Evolutionary conservation across 2,329 filamentous ascomycete genomes (phyloP).

Genomic region (Fusarium coicis): DNA sequence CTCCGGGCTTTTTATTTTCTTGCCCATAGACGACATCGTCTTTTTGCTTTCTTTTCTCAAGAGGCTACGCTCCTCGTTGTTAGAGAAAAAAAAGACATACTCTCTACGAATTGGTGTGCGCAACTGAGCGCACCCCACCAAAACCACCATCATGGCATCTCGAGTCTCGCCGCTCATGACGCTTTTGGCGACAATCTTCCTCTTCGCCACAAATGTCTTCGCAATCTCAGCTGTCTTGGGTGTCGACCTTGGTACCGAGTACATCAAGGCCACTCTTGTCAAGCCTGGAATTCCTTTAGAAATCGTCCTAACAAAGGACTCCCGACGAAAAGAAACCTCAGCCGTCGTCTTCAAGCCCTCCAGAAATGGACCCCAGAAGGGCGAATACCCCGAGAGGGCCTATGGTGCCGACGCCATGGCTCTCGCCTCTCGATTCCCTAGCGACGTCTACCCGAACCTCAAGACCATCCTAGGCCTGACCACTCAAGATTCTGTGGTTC

Average conservation of each 20-base stretch:
- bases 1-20: slow-evolving; percentile 21
- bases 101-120: slow-evolving; percentile 31
- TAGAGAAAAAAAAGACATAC: slow-evolving; percentile 12
- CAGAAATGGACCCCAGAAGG: slow-evolving; percentile 70
- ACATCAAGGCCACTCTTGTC: slow-evolving; percentile 94
- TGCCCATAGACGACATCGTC: slow-evolving; percentile 34
- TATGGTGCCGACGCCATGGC: slow-evolving; percentile 94
- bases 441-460: slow-evolving; percentile 94
- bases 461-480: slow-evolving; percentile 88
- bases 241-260: slow-evolving; percentile 94
- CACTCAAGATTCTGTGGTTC: slow-evolving; percentile 68
- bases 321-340: slow-evolving; percentile 91
- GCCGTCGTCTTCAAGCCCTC: slow-evolving; percentile 93
- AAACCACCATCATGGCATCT: slow-evolving; percentile 49
- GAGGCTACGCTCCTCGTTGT: slow-evolving; percentile 23
- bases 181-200: slow-evolving; percentile 52
- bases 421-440: slow-evolving; percentile 85
- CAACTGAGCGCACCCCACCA: slow-evolving; percentile 41
- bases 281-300: slow-evolving; percentile 98
- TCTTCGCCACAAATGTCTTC: slow-evolving; percentile 58
- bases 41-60: slow-evolving; percentile 20
- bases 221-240: slow-evolving; percentile 82
- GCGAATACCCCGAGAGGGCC: slow-evolving; percentile 83
- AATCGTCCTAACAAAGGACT: slow-evolving; percentile 97
- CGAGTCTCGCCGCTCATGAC: slow-evolving; percentile 51